Conservation (phyloP, 106 monocot species). For the Acanthochlamys bracteata region DNA sequence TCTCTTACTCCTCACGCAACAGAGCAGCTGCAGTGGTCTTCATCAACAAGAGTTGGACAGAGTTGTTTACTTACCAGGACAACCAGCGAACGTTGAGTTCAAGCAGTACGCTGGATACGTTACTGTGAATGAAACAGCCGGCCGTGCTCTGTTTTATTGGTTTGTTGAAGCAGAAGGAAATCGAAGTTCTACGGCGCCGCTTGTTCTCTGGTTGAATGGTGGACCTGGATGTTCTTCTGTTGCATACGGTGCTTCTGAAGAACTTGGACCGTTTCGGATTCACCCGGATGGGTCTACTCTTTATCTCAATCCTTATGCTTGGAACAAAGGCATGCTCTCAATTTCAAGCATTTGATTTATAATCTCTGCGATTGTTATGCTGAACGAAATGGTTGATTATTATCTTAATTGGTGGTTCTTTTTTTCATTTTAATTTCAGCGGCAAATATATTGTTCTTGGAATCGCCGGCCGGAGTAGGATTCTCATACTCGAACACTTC, state of each 20-base stretch:
- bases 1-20: too few species aligned
- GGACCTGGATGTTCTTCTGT: constrained; percentile 95
- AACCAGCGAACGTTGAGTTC: constrained; percentile 59
- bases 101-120: constrained; percentile 75
- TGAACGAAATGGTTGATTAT: too few species aligned
- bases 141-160: constrained; percentile 92
- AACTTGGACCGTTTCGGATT: constrained; percentile 89
- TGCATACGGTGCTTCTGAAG: constrained; percentile 79
- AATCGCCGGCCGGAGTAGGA: constrained; percentile 86
- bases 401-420: too few species aligned
- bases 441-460: constrained; percentile 85
- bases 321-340: constrained; percentile 47
- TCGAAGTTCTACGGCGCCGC: constrained; percentile 21
- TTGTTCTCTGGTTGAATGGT: constrained; percentile 91
- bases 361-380: too few species aligned
- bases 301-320: constrained; percentile 55
- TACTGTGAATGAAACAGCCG: constrained; percentile 48
- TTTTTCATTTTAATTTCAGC: constrained; percentile 26
- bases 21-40: too few species aligned
- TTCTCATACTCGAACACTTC: constrained; percentile 84
- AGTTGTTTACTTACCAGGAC: constrained; percentile 60
- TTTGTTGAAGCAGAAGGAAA: constrained; percentile 37
- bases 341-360: too few species aligned
- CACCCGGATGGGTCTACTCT: constrained; percentile 55
- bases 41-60: constrained; percentile 29